Conservation (phyloP, 202 grass and related monocot genomes). For the Carex sylvatica region DNA sequence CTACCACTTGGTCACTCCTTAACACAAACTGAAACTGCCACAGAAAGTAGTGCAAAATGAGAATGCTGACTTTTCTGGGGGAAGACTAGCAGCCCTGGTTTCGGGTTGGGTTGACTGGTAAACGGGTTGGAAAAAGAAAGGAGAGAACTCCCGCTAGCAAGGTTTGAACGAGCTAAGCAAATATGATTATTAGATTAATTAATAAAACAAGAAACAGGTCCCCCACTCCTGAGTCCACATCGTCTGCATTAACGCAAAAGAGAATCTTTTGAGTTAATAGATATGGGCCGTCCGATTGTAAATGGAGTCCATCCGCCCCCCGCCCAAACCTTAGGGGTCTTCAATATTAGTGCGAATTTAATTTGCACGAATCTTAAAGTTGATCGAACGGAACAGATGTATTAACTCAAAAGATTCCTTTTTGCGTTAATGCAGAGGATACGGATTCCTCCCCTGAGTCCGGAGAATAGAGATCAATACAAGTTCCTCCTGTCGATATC, state of each 20-base stretch:
- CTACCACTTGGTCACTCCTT: not conserved
- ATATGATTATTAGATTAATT: not conserved
- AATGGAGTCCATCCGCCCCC: no score
- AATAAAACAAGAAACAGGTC: not conserved
- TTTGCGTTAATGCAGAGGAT: no score
- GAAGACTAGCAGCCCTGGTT: not conserved
- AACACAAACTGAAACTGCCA: not conserved
- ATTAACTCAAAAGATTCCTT: no score
- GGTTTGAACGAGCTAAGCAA: slow-evolving; percentile 19
- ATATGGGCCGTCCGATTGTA: no score
- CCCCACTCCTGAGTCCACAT: not conserved
- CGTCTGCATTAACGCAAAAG: no score
- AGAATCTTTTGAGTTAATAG: no score
- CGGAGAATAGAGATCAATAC: not conserved
- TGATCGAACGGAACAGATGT: no score
- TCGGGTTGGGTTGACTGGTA: not conserved
- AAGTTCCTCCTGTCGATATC: slow-evolving; percentile 11
- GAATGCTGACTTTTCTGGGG: not conserved
- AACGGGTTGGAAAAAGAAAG: not conserved
- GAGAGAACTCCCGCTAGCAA: not conserved
- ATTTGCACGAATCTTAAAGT: no score
- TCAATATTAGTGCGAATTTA: no score
- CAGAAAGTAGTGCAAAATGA: not conserved
- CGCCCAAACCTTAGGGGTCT: no score
- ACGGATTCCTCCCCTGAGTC: no score